Conservation (phyloP, 1,284 basidiomycete genomes). For the Coniophora puteana region DNA sequence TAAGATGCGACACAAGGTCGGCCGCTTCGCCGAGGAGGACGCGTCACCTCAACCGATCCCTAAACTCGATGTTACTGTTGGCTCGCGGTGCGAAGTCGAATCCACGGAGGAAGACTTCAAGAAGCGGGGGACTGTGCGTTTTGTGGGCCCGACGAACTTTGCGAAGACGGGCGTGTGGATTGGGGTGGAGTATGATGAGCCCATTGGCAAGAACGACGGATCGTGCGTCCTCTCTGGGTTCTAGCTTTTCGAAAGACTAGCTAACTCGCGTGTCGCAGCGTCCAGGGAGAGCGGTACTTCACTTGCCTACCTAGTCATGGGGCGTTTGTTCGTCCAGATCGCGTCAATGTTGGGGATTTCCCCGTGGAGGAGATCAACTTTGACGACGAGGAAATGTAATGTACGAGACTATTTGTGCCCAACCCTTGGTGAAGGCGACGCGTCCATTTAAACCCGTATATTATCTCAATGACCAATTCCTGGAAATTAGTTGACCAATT, state of each 20-base stretch:
- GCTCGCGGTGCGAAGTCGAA: constrained; percentile 83
- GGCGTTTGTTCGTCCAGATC: constrained; percentile 85
- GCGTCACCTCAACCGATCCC: constrained; percentile 22
- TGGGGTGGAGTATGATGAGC: constrained; percentile 95
- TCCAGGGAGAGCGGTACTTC: constrained; percentile 86
- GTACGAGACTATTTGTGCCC: no score
- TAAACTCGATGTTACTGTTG: constrained; percentile 49
- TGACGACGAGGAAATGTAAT: constrained; percentile 77
- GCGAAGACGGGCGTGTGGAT: constrained; percentile 76
- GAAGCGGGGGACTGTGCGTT: constrained; percentile 83
- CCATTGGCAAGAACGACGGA: constrained; percentile 94
- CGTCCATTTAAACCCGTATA: no score
- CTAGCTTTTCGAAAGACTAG: constrained; percentile 3
- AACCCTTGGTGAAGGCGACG: no score
- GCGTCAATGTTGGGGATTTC: constrained; percentile 82
- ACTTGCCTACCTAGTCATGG: constrained; percentile 75
- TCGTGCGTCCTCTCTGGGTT: constrained; percentile 53
- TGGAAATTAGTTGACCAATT: no score
- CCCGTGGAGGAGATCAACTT: constrained; percentile 76
- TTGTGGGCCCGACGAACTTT: constrained; percentile 81
- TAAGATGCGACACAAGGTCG: constrained; percentile 87
- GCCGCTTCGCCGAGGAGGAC: constrained; percentile 69
- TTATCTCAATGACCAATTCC: no score
- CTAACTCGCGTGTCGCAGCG: constrained; percentile 42
- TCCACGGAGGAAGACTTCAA: constrained; percentile 60